Conservation (phyloP, 2,329 filamentous ascomycete species). For the Phaeosphaeria sp. region DNA sequence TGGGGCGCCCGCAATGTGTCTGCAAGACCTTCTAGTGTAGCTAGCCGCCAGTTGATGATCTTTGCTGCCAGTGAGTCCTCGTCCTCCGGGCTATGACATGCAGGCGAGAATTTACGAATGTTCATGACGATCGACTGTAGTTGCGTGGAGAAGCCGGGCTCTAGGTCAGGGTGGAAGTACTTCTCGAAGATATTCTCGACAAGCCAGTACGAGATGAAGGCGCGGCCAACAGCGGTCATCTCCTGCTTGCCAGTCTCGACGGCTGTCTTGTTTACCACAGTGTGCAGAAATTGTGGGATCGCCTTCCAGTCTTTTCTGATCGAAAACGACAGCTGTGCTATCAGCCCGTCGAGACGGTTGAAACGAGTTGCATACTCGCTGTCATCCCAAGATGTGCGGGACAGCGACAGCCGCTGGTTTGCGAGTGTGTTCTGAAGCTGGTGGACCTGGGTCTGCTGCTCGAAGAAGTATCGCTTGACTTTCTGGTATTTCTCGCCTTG, state of each 20-base stretch:
- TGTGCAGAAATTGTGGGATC: constrained; percentile 80
- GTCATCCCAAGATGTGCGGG: constrained; percentile 91
- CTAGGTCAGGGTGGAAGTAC: constrained; percentile 90
- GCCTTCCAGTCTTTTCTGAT: constrained; percentile 92
- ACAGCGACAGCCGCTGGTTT: constrained; percentile 93
- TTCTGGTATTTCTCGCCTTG: constrained; percentile 95
- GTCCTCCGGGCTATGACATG: constrained; percentile 80
- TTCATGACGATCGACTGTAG: constrained; percentile 88
- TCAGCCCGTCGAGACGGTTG: constrained; percentile 87
- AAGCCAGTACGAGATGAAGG: constrained; percentile 87
- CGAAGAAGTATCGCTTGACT: constrained; percentile 97
- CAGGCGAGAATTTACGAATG: constrained; percentile 78
- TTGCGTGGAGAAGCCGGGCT: constrained; percentile 74
- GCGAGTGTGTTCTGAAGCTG: constrained; percentile 97
- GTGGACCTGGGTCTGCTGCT: constrained; percentile 87
- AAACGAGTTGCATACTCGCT: constrained; percentile 92
- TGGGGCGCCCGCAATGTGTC: constrained; percentile 71
- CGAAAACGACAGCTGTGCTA: constrained; percentile 93
- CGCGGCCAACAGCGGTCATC: constrained; percentile 94
- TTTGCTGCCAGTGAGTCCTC: constrained; percentile 86
- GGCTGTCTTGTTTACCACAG: constrained; percentile 83
- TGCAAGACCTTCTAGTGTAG: constrained; percentile 89
- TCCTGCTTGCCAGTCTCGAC: constrained; percentile 90
- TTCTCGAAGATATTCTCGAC: constrained; percentile 90
- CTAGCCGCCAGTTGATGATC: constrained; percentile 90